These are phyloP conservation scores for Apiotrichum domesticum DNA, from an alignment of 1,284 basidiomycete species.

Conservation along the genomic window DNA sequence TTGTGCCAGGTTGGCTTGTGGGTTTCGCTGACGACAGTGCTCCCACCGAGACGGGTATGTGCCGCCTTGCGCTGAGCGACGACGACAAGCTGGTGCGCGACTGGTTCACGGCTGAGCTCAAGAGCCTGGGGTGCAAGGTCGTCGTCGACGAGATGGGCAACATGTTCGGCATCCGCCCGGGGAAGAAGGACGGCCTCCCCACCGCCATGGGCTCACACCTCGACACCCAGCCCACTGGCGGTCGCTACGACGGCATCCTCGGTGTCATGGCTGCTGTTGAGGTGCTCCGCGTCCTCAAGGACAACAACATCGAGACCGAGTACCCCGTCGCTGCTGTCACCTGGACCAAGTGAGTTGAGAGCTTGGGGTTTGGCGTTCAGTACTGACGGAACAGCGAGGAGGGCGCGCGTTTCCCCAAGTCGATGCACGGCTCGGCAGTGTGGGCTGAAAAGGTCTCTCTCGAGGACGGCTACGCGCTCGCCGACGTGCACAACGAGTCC, in stretches of 20 bases:
- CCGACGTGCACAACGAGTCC: conserved; percentile 7
- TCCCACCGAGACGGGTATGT: conserved; percentile 17
- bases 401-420: conserved; percentile 28
- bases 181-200: conserved; percentile 19
- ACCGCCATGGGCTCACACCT: conserved; percentile 33
- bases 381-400: conserved; percentile 18
- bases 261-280: conserved; percentile 28
- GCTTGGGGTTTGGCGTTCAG: background rate
- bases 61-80: conserved; percentile 30
- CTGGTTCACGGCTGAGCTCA: conserved; percentile 31
- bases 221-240: conserved; percentile 32
- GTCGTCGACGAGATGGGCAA: conserved; percentile 36
- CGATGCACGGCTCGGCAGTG: conserved; percentile 31
- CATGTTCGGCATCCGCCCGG: conserved; percentile 32
- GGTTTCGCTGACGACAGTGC: background rate
- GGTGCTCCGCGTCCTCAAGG: conserved; percentile 15
- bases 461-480: conserved; percentile 16
- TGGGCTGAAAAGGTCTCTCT: conserved; percentile 23
- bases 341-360: conserved; percentile 23
- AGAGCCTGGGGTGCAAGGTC: conserved; percentile 32
- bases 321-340: conserved; percentile 19
- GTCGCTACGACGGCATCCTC: conserved; percentile 35
- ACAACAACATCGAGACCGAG: conserved; percentile 14
- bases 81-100: conserved; percentile 32
- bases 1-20: no score